These are phyloP conservation scores for Thamnidium elegans DNA, from an alignment of 192 early-diverging fungal species.

Conservation along the genomic window DNA sequence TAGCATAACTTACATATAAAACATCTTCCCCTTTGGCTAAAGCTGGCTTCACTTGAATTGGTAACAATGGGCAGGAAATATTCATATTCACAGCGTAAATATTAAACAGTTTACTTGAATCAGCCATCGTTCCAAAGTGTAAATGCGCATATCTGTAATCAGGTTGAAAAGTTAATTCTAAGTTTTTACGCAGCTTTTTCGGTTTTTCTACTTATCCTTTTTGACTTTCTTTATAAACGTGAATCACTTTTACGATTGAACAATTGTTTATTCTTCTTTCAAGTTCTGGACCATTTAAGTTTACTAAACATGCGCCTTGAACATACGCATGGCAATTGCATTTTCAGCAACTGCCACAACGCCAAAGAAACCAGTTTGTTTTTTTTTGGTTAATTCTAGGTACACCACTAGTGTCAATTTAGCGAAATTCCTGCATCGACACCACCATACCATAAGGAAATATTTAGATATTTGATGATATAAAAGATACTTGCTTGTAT, in stretches of 20 bases:
- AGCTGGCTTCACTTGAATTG: conserved; percentile 16
- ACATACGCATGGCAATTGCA: neutral
- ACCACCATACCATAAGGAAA: too few relatives aligned
- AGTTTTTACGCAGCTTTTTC: conserved; percentile 18
- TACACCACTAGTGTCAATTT: too few relatives aligned
- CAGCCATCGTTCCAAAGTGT: neutral
- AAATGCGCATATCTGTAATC: conserved; percentile 13
- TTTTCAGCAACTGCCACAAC: neutral
- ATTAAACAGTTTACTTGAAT: conserved; percentile 11
- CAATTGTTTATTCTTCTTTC: conserved; percentile 1
- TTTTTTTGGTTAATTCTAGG: too few relatives aligned
- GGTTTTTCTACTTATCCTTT: conserved; percentile 10
- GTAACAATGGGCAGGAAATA: conserved; percentile 2
- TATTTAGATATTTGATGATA: too few relatives aligned
- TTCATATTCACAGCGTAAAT: conserved; percentile 13
- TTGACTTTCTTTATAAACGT: conserved; percentile 2
- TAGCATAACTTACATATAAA: conserved; percentile 18
- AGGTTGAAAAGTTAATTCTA: conserved; percentile 22
- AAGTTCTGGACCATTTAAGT: neutral
- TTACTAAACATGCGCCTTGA: neutral
- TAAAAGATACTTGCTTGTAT: too few relatives aligned
- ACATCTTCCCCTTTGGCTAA: conserved; percentile 1
- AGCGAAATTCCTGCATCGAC: too few relatives aligned
- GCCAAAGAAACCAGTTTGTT: too few relatives aligned
- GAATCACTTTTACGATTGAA: conserved; percentile 2